These are phyloP conservation scores for Ascochyta clinopodiicola DNA, from an alignment of 2,329 filamentous ascomycete species.

Conservation along the genomic window DNA sequence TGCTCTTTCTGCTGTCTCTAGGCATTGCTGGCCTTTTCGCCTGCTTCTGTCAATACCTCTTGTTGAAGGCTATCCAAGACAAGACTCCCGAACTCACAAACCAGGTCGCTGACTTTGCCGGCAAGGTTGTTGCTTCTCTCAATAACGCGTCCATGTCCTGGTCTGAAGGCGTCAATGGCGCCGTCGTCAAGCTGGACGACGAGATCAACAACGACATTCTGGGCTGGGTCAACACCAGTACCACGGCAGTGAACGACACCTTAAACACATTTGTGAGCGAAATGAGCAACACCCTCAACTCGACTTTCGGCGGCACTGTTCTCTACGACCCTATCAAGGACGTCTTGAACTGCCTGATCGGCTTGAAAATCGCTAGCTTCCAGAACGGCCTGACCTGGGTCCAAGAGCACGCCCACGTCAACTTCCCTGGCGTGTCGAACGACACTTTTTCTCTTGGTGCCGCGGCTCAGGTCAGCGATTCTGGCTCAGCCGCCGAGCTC, in stretches of 20 bases:
- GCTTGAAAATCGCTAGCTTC: conserved; percentile 82
- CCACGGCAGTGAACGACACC: conserved; percentile 81
- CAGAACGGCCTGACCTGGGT: conserved; percentile 95
- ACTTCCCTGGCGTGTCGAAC: conserved; percentile 77
- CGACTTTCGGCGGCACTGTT: conserved; percentile 81
- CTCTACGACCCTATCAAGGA: conserved; percentile 79
- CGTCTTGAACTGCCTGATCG: conserved; percentile 85
- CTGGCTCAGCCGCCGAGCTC: conserved; percentile 69
- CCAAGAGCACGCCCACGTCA: conserved; percentile 81
- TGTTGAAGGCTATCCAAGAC: conserved; percentile 76
- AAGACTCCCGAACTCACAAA: conserved; percentile 76
- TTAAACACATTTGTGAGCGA: conserved; percentile 81
- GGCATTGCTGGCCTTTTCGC: conserved; percentile 82
- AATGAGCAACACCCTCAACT: conserved; percentile 75
- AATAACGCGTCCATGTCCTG: conserved; percentile 76
- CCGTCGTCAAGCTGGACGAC: conserved; percentile 67
- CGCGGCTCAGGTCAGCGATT: conserved; percentile 58
- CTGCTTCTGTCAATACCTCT: conserved; percentile 80
- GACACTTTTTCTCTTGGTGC: conserved; percentile 86
- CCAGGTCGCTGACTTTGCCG: conserved; percentile 80
- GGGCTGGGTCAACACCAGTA: conserved; percentile 85
- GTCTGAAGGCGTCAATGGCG: conserved; percentile 77
- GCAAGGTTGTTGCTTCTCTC: conserved; percentile 75
- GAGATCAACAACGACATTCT: conserved; percentile 86
- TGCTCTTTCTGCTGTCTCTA: conserved; percentile 84